Conservation (phyloP, 2,329 filamentous ascomycete species). For the Fusarium xyrophilum region DNA sequence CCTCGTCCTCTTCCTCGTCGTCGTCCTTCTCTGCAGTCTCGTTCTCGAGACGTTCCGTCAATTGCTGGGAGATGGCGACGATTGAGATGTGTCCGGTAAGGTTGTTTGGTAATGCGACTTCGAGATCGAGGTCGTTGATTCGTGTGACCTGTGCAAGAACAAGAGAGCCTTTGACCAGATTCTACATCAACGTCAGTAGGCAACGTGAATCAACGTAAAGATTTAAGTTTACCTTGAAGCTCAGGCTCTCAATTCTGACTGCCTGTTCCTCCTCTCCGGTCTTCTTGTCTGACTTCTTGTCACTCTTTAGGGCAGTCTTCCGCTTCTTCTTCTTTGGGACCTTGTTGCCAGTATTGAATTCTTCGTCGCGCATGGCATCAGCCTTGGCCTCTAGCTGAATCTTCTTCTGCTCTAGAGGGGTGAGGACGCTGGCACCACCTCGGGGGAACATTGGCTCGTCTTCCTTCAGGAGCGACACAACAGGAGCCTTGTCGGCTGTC, state of each 20-base stretch:
- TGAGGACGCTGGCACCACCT: slow-evolving; percentile 88
- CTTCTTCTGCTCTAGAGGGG: slow-evolving; percentile 93
- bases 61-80: slow-evolving; percentile 83
- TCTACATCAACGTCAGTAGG: slow-evolving; percentile 58
- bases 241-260: slow-evolving; percentile 84
- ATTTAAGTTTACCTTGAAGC: slow-evolving; percentile 73
- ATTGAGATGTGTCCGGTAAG: slow-evolving; percentile 88
- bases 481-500: slow-evolving; percentile 44
- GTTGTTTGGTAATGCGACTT: slow-evolving; percentile 89
- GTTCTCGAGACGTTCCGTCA: slow-evolving; percentile 79
- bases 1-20: slow-evolving; percentile 63
- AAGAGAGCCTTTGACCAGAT: slow-evolving; percentile 82
- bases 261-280: slow-evolving; percentile 54
- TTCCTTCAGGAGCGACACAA: slow-evolving; percentile 64
- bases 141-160: slow-evolving; percentile 86
- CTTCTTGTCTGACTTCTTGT: slow-evolving; percentile 58
- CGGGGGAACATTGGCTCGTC: slow-evolving; percentile 92
- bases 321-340: slow-evolving; percentile 61
- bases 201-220: slow-evolving; percentile 1
- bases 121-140: slow-evolving; percentile 80
- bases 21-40: slow-evolving; percentile 62
- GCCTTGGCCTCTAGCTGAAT: slow-evolving; percentile 92
- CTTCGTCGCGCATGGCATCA: slow-evolving; percentile 89
- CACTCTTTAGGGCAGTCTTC: slow-evolving; percentile 60
- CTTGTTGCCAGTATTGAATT: slow-evolving; percentile 61